phyloP scores from a whole-genome alignment of 2,329 filamentous ascomycete species.

The Trichoderma semiorbis region DNA sequence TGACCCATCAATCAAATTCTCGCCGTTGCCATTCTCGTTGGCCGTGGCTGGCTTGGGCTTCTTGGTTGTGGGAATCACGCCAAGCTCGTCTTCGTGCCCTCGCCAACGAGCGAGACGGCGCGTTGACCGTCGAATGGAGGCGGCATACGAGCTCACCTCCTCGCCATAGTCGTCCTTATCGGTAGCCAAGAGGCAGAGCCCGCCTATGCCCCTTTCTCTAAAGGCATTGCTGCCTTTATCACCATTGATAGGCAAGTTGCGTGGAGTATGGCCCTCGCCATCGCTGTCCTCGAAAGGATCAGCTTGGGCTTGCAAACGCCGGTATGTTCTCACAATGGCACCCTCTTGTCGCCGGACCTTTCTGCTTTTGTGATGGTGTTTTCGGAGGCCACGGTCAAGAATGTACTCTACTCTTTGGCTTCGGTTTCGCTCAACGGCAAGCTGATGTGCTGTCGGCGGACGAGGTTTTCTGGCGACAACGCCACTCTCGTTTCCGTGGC shows the following conservation, averaged over 20 bases:
- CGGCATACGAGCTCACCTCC: conserved; percentile 63
- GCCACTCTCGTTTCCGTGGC: conserved; percentile 50
- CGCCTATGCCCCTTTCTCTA: conserved; percentile 58
- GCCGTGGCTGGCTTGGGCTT: conserved; percentile 29
- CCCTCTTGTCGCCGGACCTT: conserved; percentile 62
- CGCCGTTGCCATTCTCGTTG: conserved; percentile 26
- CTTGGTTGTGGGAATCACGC: conserved; percentile 48
- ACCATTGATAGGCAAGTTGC: conserved; percentile 30
- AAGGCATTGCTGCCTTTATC: conserved; percentile 40
- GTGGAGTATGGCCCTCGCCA: conserved; percentile 46
- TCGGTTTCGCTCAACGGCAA: conserved; percentile 75
- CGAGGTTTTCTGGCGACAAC: conserved; percentile 62
- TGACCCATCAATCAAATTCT: conserved; percentile 29
- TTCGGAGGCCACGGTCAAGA: conserved; percentile 69
- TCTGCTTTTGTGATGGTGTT: conserved; percentile 60
- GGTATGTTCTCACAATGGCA: conserved; percentile 62
- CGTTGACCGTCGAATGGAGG: conserved; percentile 60
- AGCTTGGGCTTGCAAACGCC: conserved; percentile 54
- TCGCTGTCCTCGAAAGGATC: conserved; percentile 62
- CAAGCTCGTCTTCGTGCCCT: conserved; percentile 42
- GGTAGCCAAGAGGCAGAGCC: conserved; percentile 56
- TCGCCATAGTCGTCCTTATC: conserved; percentile 76
- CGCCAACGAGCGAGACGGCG: conserved; percentile 69
- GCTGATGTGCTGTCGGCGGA: conserved; percentile 75
- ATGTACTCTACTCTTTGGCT: conserved; percentile 79